Base-by-base conservation (phyloP, 1,284 basidiomycete species). In the Boletus smithii region DNA sequence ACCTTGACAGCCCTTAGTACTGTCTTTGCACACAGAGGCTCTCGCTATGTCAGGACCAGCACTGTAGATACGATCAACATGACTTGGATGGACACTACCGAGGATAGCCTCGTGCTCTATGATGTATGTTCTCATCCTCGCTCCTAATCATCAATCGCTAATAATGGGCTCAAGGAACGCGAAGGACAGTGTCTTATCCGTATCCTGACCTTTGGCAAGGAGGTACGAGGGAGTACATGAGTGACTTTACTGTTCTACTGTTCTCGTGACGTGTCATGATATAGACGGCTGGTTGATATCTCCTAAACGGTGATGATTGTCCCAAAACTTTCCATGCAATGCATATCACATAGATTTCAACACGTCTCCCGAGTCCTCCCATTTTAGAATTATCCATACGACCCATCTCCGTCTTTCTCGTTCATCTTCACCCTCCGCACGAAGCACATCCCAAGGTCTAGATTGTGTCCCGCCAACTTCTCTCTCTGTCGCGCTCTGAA, bases 381-480 rank as follows among this genome's bases (percentile, higher is more conserved):
- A 85, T 52, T 68, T 77, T 37, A 87, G 56, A 43, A 72, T 62
- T 38, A 85, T 76, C 79, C 83, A 86, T 29, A 88, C 69, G 14
- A 88, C 70, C 85, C 86, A 88, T 23, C 73, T 66, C 51, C 85
- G 74, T 53, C 83, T 71, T 54, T 85, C 83, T 23, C 62, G 69
- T 40, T 85, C 84, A 31, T 82, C 80, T 51, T 85, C 82, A 2
- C 65, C 65, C 3, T 74, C 74, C 0, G 71, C 73, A 40, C 74
- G 66, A 5, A 67, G 61, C 9, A 81, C 71, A 42, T 72, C 68
- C 85, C 85, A 88, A 1, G 60, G 55, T 33, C 80, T 74, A 33
- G 61, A 54, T 10, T 47, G 55, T 0, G 49, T 50, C 4, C 74
- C 74, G 11, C 54, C 58, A 14, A 75, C 70, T 44, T 79, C 72